Evolutionary conservation across 2,329 filamentous ascomycete genomes (phyloP), one percentile per base, ranked within the genome.

Genomic region (Ramichloridium luteum): DNA sequence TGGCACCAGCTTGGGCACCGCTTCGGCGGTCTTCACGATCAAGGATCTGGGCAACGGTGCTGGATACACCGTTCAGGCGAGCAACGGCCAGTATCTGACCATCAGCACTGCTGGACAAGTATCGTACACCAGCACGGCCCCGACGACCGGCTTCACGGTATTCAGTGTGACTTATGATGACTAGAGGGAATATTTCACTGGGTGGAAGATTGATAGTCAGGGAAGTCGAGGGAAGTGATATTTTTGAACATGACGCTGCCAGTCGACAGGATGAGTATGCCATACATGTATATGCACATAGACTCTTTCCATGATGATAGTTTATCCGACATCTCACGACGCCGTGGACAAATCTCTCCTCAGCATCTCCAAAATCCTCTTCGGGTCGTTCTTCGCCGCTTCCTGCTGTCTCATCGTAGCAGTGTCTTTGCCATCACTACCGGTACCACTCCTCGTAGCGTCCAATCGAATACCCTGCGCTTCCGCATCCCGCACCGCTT

Each of bases 301-400:
- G 8, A 8, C 20, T n/a, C 20, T n/a, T 23, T 23, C 20, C 20
- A 23, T 23, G 20, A 23, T 23, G 20, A 23, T 23, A 8, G n/a
- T 23, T 8, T 23, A 23, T 23, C 8, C 20, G 20, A 23, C 20
- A 23, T 23, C 8, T 23, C 20, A 23, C 20, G n/a, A 8, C 20
- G n/a, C n/a, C 20, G 8, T n/a, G 8, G 20, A 23, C 16, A 62
- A 44, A 40, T 65, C 61, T 27, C 57, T 50, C 46, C 57, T 59
- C 31, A 65, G 45, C 42, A 64, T 59, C 30, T 63, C 56, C 5
- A 63, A 47, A 25, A 65, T 60, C 32, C 42, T 49, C 31, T 51
- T 49, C 30, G 54, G 51, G 34, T 64, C 59, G 15, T n/a, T n/a
- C n/a, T n/a, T n/a, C n/a, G n/a, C n/a, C n/a, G n/a, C n/a, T n/a